phyloP scores from a whole-genome alignment of 805 yeast genomes.

The Lipomyces orientalis region DNA sequence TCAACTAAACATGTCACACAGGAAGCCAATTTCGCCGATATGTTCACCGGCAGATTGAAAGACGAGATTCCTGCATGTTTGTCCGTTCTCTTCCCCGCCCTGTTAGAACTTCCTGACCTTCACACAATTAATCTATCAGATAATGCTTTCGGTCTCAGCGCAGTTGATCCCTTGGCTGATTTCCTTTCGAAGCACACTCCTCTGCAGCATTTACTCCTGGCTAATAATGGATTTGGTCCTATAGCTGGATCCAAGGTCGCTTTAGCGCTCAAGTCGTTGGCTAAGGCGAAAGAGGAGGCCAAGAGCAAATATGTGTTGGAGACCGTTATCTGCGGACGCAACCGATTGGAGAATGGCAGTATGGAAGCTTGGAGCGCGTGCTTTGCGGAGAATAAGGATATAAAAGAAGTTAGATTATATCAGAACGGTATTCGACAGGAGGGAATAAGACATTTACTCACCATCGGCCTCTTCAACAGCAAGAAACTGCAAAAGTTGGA shows the following conservation, averaged over 20 bases:
- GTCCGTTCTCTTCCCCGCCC: constrained; percentile 70
- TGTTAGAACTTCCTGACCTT: constrained; percentile 70
- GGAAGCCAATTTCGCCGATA: constrained; percentile 74
- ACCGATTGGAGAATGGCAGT: constrained; percentile 95
- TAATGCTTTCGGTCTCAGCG: constrained; percentile 95
- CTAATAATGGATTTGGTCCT: constrained; percentile 98
- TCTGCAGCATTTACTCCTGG: constrained; percentile 81
- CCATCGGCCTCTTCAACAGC: constrained; percentile 71
- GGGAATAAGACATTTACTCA: constrained; percentile 78
- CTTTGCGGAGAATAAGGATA: constrained; percentile 71
- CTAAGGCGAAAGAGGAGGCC: constrained; percentile 63
- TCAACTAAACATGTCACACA: neutral
- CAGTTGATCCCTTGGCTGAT: constrained; percentile 85
- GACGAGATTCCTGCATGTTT: constrained; percentile 92
- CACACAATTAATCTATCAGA: constrained; percentile 83
- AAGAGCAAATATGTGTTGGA: constrained; percentile 50
- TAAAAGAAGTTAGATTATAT: constrained; percentile 77
- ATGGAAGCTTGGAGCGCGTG: constrained; percentile 84
- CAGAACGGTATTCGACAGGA: constrained; percentile 98
- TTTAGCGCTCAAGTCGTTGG: constrained; percentile 74
- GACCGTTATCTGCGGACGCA: constrained; percentile 95
- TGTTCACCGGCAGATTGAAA: constrained; percentile 92
- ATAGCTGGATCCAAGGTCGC: constrained; percentile 96
- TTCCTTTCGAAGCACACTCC: constrained; percentile 77
- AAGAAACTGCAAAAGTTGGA: constrained; percentile 71